Base-by-base conservation (phyloP, 2,329 filamentous ascomycete species). In the Penicillium thymicola region DNA sequence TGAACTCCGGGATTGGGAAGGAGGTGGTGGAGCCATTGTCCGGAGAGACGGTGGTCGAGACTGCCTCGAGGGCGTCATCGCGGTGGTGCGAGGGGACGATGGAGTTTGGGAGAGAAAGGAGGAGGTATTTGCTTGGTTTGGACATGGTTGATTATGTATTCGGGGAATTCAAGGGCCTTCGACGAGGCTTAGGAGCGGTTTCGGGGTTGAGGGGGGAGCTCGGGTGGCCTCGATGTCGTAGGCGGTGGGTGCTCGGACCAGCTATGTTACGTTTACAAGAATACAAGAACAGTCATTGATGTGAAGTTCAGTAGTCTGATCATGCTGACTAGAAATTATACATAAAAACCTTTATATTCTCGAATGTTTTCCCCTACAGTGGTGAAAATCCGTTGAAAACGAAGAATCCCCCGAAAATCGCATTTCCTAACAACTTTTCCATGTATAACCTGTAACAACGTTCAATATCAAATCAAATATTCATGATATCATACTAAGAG, bases 1-100 rank as follows among this genome's bases (percentile, higher is more conserved):
- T 99, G 83, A 99, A 97, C 63, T 92, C 88, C 21, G 94, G 94
- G 61, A 97, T 89, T 55, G 84, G 79, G 72, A 97, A 97, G 2
- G 87, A 86, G 50, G 86, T 79, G 44, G 91, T 88, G 51, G 83
- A 85, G 71, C 89, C 91, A 74, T 89, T 87, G 67, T 96, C 90
- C 55, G 84, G 78, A 48, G 85, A 81, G 54, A 96, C 82, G 41
- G 87, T 90, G 54, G 86, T 79, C 65, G 86, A 85, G 60, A 99
- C 78, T 44, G 90, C 84, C 46, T 86, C 83, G 64, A 97, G 81
- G 63, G 93, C 91, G 74, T 95, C 90, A 65, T 93, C 88, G 69
- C 83, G 83, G 77, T 93, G 85, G 77, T 85, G 84, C 49, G 90
- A 89, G 65, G 91, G 88, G 70, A 92, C 88, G 73, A 93, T 92